These are phyloP conservation scores for Suillus lakei DNA, from an alignment of 768 basidiomycete species.

Conservation along the genomic window DNA sequence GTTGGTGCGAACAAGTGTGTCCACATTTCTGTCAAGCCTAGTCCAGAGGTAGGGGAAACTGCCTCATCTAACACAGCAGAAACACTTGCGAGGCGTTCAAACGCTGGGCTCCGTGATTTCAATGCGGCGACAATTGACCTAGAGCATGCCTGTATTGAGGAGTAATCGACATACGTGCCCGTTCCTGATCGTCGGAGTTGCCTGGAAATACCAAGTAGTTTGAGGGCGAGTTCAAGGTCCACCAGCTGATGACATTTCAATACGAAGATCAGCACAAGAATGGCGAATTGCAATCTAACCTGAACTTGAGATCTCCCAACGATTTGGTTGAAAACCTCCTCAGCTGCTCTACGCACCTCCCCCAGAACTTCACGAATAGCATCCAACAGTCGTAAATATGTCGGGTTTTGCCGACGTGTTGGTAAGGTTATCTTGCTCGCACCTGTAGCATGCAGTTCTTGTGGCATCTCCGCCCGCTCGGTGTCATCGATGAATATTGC, in stretches of 20 bases:
- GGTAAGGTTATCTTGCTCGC: slow-evolving; percentile 7
- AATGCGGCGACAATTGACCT: slow-evolving; percentile 55
- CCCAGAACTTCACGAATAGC: slow-evolving; percentile 27
- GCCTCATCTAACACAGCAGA: slow-evolving; percentile 47
- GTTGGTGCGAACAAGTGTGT: slow-evolving; percentile 40
- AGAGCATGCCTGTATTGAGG: slow-evolving; percentile 62
- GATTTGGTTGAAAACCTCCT: slow-evolving; percentile 22
- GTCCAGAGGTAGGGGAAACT: slow-evolving; percentile 69
- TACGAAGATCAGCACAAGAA: background rate
- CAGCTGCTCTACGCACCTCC: slow-evolving; percentile 23
- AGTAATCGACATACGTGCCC: slow-evolving; percentile 61
- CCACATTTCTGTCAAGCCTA: slow-evolving; percentile 79
- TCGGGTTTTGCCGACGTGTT: slow-evolving; percentile 2
- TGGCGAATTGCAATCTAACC: slow-evolving; percentile 28
- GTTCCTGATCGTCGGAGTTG: slow-evolving; percentile 49
- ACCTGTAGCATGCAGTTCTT: background rate
- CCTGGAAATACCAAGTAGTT: slow-evolving; percentile 43
- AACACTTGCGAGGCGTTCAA: slow-evolving; percentile 37
- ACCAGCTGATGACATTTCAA: slow-evolving; percentile 22
- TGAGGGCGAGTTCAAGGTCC: slow-evolving; percentile 38
- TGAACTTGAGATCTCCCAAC: slow-evolving; percentile 18
- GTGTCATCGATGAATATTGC: slow-evolving; percentile 43
- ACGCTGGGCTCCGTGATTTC: slow-evolving; percentile 36
- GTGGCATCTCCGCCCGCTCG: slow-evolving; percentile 14
- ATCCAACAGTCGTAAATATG: slow-evolving; percentile 17